Evolutionary conservation across 306 rosid genomes (phyloP).

Genomic region (Morella rubra): DNA sequence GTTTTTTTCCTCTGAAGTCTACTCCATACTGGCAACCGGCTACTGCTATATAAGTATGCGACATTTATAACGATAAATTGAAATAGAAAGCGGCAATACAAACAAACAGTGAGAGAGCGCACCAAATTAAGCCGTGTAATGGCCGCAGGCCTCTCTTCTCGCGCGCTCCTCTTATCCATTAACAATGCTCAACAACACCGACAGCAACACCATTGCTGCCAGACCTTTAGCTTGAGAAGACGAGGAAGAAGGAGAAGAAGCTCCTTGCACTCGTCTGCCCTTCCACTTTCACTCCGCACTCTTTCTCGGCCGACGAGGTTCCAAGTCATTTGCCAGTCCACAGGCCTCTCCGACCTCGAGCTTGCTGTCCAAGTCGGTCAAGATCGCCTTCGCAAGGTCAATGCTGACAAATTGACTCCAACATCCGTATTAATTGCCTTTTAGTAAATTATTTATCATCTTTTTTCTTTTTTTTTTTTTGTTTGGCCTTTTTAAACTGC

Average conservation of each 20-base stretch:
- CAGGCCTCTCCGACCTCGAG: constrained; percentile 42
- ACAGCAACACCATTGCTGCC: constrained; percentile 18
- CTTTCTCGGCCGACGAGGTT: constrained; percentile 24
- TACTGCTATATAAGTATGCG: no score
- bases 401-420: not conserved
- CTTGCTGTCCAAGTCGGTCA: constrained; percentile 50
- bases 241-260: constrained; percentile 26
- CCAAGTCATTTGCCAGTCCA: constrained; percentile 41
- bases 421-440: not conserved
- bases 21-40: no score
- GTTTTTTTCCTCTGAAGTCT: no score
- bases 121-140: constrained; percentile 26
- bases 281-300: constrained; percentile 9
- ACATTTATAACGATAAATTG: no score
- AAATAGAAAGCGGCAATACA: no score
- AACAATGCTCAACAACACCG: constrained; percentile 25
- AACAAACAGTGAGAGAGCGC: not conserved
- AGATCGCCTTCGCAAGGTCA: constrained; percentile 74
- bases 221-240: not conserved
- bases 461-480: not conserved
- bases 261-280: constrained; percentile 26
- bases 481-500: constrained; percentile 9
- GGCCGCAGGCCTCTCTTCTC: constrained; percentile 65
- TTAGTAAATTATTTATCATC: not conserved
- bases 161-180: constrained; percentile 69